Evolutionary conservation across 441 rosid species (phyloP).

Genomic region (Adansonia gregorii): DNA sequence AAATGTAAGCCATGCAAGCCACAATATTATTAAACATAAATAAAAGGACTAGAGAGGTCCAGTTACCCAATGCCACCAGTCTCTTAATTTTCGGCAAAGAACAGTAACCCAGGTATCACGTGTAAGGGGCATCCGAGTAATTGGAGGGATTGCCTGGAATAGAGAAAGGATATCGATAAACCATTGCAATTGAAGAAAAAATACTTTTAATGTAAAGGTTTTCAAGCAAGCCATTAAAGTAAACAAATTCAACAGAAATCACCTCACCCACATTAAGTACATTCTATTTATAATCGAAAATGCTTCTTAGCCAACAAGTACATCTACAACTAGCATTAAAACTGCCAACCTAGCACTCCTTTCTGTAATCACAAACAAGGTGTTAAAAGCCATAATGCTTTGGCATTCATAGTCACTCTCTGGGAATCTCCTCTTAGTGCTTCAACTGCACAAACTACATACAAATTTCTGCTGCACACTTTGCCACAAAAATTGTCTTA

Average conservation of each 20-base stretch:
- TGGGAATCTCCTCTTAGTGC: background rate
- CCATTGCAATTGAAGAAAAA: background rate
- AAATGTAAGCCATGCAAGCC: slow-evolving; percentile 13
- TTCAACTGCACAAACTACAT: background rate
- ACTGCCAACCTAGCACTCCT: background rate
- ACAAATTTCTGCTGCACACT: slow-evolving; percentile 4
- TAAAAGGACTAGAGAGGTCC: slow-evolving; percentile 35
- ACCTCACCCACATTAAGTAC: background rate
- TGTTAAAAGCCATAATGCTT: background rate
- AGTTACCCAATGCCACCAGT: slow-evolving; percentile 99
- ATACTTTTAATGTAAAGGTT: background rate
- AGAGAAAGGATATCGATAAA: slow-evolving; percentile 29
- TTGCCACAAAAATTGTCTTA: background rate
- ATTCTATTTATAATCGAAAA: background rate
- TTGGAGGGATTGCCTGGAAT: slow-evolving; percentile 90
- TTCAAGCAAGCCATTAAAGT: slow-evolving; percentile 2
- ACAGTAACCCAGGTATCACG: slow-evolving; percentile 98
- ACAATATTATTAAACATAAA: slow-evolving; percentile 28
- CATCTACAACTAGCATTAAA: background rate
- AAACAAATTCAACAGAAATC: slow-evolving; percentile 11
- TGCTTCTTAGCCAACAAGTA: background rate
- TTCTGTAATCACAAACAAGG: background rate
- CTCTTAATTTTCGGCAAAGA: slow-evolving; percentile 93
- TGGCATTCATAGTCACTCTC: background rate
- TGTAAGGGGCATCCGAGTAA: slow-evolving; percentile 92